phyloP scores from a whole-genome alignment of 164 flowering plant species.

The Cinnamomum chago region DNA sequence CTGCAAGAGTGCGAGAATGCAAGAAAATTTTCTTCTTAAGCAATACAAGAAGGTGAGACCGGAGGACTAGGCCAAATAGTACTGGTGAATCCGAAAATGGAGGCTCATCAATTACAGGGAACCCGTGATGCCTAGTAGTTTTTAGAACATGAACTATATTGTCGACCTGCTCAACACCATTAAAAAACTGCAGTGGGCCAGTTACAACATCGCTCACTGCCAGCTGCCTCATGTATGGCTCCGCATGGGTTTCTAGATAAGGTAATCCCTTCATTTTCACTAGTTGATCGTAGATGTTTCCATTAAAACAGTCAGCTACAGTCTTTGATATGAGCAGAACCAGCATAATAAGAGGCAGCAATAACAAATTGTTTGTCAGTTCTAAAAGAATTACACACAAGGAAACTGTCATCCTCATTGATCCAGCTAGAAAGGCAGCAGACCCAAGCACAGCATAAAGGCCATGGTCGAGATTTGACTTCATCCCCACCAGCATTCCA shows the following conservation, averaged over 20 bases:
- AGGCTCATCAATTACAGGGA: conserved; percentile 80
- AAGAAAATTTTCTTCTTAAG: conserved; percentile 61
- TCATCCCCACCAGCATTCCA: conserved; percentile 60
- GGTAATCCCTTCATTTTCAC: conserved; percentile 85
- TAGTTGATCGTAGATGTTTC: conserved; percentile 63
- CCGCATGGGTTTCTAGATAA: conserved; percentile 71
- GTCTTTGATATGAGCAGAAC: conserved; percentile 89
- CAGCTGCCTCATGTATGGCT: conserved; percentile 90
- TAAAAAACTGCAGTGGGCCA: conserved; percentile 68
- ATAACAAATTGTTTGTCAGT: conserved; percentile 69
- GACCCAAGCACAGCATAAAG: conserved; percentile 90
- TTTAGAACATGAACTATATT: conserved; percentile 65
- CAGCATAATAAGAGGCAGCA: conserved; percentile 82
- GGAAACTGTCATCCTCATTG: conserved; percentile 92
- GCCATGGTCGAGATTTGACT: conserved; percentile 63
- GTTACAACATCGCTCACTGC: conserved; percentile 66
- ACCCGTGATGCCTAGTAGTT: conserved; percentile 73
- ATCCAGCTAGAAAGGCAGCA: conserved; percentile 87
- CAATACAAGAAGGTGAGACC: conserved; percentile 65
- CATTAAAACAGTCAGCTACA: conserved; percentile 77
- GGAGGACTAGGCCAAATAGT: conserved; percentile 68
- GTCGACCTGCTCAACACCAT: conserved; percentile 77
- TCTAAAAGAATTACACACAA: conserved; percentile 76
- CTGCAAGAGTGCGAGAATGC: conserved; percentile 23
- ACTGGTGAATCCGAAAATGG: conserved; percentile 46